Evolutionary conservation across 2,329 filamentous ascomycete genomes (phyloP), one percentile per base, ranked within the genome.

Genomic region (Chrysosporium queenslandicum): DNA sequence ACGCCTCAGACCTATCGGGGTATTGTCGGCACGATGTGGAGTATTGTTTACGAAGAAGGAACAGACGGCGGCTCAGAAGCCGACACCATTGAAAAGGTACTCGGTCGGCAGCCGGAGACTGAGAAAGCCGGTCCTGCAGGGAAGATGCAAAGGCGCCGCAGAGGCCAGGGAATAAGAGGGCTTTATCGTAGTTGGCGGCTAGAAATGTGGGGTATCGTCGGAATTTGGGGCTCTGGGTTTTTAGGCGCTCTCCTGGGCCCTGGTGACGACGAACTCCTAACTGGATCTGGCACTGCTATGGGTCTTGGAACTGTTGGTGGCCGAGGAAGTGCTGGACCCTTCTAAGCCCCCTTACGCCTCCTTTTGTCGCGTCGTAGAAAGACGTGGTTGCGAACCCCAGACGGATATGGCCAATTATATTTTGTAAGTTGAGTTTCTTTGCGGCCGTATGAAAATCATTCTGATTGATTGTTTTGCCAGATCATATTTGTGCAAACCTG

Each of bases 21-120:
- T n/a, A 77, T 95, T 1, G 67, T 92, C n/a, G 87, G 88, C 2
- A 96, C 91, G 2, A 90, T 96, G 79, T 91, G 88, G 75, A 80
- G 80, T 55, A 92, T 98, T 56, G 77, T 86, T 1, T 78, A 83
- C 32, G 86, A 94, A 61, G 92, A 98, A 67, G 92, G 92, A 6
- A 71, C 65, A 14, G 64, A 64, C 50, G 73, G 80, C 7, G 68
- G 75, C 8, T 65, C 70, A 62, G 14, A 55, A 66, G 68, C n/a
- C n/a, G n/a, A n/a, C n/a, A n/a, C 76, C 9, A 21, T 64, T 67
- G 57, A 65, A 63, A 27, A 66, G 58, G 67, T 75, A 34, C 61
- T 71, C 46, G 60, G 67, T 46, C 58, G 62, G 53, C 55, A 68
- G 14, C 54, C 63, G 54, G 63, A 32, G 58, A 49, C 41, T 65